Evolutionary conservation across 176 grass and related monocot genomes (phyloP).

Genomic region (barley (Hordeum vulgare)): MorexV3_pseudomolecules_assembly NC_058520.1:475556594-475557093

Average conservation of each 20-base stretch:
- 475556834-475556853: background rate
- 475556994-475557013: background rate
- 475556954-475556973: constrained; percentile 17
- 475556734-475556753: constrained; percentile 12
- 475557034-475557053: background rate
- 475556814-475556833: constrained; percentile 12
- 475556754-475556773: background rate
- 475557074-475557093: background rate
- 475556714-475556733: constrained; percentile 33
- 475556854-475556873: constrained; percentile 51
- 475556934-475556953: background rate
- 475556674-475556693: background rate
- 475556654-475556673: background rate
- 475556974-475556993: constrained; percentile 22
- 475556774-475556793: background rate
- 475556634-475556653: constrained; percentile 12
- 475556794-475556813: background rate
- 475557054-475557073: background rate
- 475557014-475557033: background rate
- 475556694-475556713: background rate
- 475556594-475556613: constrained; percentile 37
- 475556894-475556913: constrained; percentile 38
- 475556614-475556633: constrained; percentile 32
- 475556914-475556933: constrained; percentile 42
- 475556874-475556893: constrained; percentile 40